phyloP scores from a whole-genome alignment of 2,329 filamentous ascomycete species.

The Monilinia laxa region DNA sequence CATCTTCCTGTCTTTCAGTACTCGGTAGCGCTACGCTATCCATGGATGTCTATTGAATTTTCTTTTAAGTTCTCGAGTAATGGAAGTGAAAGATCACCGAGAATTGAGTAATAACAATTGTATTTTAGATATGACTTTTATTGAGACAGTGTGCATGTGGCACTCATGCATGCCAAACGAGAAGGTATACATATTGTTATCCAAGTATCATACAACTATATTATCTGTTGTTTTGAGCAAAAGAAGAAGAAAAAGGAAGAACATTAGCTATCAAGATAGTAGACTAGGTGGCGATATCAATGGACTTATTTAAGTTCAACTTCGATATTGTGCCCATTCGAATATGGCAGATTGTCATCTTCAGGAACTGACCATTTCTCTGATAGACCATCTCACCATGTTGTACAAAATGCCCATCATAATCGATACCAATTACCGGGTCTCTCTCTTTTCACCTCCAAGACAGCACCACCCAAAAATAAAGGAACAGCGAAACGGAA shows the following conservation, averaged over 20 bases:
- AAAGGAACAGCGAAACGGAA: slow-evolving; percentile 11
- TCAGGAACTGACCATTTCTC: slow-evolving; percentile 21
- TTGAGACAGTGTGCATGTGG: no score
- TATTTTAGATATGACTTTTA: not conserved
- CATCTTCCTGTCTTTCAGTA: no score
- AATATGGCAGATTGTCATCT: not conserved
- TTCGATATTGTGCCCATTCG: not conserved
- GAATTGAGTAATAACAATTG: not conserved
- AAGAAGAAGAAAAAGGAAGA: not conserved
- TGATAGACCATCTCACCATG: slow-evolving; percentile 20
- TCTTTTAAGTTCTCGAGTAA: no score
- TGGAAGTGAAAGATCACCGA: not conserved
- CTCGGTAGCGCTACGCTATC: no score
- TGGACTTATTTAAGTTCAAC: not conserved
- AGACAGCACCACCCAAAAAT: not conserved
- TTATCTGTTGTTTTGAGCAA: not conserved
- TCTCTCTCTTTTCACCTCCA: slow-evolving; percentile 10
- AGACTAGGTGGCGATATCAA: not conserved
- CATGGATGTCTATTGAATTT: no score
- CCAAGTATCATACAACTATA: not conserved
- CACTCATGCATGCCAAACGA: not conserved
- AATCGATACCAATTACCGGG: not conserved
- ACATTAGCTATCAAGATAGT: not conserved
- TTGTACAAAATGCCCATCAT: slow-evolving; percentile 15
- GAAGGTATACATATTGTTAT: not conserved